A percentile compares a stretch with the other conserved stretches of the same genome.
phyloP scores from a whole-genome alignment of 345 rosid species.

The Streptanthus diversifolius region DNA sequence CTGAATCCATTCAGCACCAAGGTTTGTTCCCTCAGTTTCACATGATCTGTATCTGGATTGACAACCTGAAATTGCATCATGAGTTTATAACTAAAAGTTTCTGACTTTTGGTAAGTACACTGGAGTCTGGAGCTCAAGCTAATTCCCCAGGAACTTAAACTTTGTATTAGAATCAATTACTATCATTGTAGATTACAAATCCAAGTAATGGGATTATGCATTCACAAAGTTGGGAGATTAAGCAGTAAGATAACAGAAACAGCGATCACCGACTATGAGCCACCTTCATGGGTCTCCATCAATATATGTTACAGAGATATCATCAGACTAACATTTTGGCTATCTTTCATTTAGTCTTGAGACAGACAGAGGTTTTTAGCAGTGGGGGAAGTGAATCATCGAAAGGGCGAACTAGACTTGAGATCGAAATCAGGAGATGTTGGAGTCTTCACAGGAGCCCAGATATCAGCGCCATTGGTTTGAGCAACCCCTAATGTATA shows the following conservation, averaged over 20 bases:
- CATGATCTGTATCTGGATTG: no score
- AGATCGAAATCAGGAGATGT: constrained; percentile 27
- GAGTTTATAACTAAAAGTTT: no score
- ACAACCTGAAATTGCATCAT: no score
- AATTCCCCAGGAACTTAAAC: not conserved
- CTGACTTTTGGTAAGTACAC: no score
- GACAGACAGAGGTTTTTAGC: not conserved
- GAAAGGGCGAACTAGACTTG: not conserved
- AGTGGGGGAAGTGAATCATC: not conserved
- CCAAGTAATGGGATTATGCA: not conserved
- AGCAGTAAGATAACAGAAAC: constrained; percentile 6
- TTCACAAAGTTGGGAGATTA: not conserved
- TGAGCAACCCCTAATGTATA: constrained; percentile 67
- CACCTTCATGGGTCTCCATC: not conserved
- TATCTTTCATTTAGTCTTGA: constrained; percentile 3
- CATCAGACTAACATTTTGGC: not conserved
- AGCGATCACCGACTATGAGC: not conserved
- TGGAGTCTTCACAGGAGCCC: constrained; percentile 86
- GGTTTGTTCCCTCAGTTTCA: no score
- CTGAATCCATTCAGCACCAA: no score
- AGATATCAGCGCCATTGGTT: constrained; percentile 94
- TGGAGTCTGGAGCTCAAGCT: constrained; percentile 2
- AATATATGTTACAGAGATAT: constrained; percentile 4
- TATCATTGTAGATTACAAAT: not conserved
- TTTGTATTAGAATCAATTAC: not conserved